Conservation (phyloP, 257 asterid genomes). For the Nicotiana attenuata region DNA sequence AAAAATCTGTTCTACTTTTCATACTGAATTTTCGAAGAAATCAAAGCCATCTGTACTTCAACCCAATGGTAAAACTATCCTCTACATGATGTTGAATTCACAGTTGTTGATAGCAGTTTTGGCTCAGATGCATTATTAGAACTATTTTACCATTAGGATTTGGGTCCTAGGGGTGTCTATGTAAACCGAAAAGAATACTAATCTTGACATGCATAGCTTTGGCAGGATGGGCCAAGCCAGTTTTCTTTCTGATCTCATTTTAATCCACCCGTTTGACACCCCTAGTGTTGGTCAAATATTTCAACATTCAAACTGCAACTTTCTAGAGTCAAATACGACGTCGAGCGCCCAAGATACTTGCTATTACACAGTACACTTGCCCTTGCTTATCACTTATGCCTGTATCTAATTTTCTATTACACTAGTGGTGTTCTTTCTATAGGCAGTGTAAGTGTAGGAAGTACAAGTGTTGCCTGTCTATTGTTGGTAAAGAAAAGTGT, state of each 20-base stretch:
- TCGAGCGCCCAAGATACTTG: neutral
- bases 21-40: neutral
- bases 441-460: neutral
- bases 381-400: neutral
- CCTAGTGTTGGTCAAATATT: neutral
- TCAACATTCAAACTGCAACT: neutral
- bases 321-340: neutral
- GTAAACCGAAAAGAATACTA: neutral
- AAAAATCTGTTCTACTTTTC: neutral
- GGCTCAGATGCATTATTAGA: constrained; percentile 3
- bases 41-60: neutral
- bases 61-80: neutral
- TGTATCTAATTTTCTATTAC: neutral
- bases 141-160: neutral
- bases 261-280: neutral
- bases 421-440: neutral
- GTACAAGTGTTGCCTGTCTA: neutral
- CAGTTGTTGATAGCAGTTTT: neutral
- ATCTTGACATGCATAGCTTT: neutral
- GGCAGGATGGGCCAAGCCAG: neutral
- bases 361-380: neutral
- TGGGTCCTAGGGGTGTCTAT: neutral
- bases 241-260: constrained; percentile 3
- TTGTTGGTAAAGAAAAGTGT: neutral
- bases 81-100: neutral